phyloP scores from a whole-genome alignment of 441 rosid species.

The Adansonia madagascariensis region DNA sequence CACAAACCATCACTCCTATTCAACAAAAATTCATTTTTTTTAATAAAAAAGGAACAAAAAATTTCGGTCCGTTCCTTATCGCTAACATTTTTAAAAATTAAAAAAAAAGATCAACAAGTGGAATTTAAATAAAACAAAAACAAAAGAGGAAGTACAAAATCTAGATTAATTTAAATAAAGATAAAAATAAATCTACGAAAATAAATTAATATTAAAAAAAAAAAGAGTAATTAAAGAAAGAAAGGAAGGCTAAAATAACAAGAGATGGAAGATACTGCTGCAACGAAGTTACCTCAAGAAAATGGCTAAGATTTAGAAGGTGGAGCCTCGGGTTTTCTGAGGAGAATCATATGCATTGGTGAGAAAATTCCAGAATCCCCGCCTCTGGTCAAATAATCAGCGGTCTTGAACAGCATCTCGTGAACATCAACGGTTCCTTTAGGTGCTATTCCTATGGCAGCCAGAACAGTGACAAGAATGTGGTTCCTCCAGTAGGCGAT shows the following conservation, averaged over 20 bases:
- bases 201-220: neutral
- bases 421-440: slow-evolving; percentile 92
- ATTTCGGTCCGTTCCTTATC: neutral
- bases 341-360: slow-evolving; percentile 93
- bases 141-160: slow-evolving; percentile 21
- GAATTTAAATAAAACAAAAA: slow-evolving; percentile 22
- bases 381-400: slow-evolving; percentile 78
- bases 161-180: slow-evolving; percentile 17
- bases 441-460: slow-evolving; percentile 82
- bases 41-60: neutral
- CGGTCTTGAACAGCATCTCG: slow-evolving; percentile 84
- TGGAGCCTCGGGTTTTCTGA: slow-evolving; percentile 65
- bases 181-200: slow-evolving; percentile 25
- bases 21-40: neutral
- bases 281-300: slow-evolving; percentile 15
- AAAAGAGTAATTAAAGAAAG: too few relatives aligned
- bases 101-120: slow-evolving; percentile 14
- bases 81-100: neutral
- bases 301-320: slow-evolving; percentile 35
- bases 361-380: slow-evolving; percentile 85
- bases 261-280: slow-evolving; percentile 12
- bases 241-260: neutral
- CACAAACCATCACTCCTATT: neutral
- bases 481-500: slow-evolving; percentile 93
- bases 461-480: slow-evolving; percentile 60